Evolutionary conservation across 2,329 filamentous ascomycete genomes (phyloP).

Genomic region (Ceratocystis diversiconidia): DNA sequence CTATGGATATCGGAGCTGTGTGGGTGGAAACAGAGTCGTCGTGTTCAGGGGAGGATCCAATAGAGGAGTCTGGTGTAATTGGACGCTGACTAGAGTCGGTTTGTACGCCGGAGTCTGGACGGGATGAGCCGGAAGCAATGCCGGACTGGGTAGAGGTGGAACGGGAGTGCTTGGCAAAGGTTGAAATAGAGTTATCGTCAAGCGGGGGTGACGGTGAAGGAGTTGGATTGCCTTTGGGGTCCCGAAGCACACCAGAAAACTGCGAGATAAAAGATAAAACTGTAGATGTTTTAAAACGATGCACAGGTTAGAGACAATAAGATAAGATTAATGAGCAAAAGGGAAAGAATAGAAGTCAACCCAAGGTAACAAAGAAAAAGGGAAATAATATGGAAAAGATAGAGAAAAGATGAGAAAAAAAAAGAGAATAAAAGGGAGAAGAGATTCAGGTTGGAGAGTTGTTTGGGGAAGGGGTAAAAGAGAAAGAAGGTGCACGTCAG

Average conservation of each 20-base stretch:
- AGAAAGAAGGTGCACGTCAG: neutral
- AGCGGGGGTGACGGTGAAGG: slow-evolving; percentile 32
- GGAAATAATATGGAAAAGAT: neutral
- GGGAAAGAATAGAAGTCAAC: neutral
- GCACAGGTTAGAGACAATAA: neutral
- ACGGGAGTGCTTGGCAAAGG: slow-evolving; percentile 20
- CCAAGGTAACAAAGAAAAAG: neutral
- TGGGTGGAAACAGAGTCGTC: slow-evolving; percentile 18
- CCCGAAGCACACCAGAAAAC: slow-evolving; percentile 41
- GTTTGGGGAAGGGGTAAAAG: neutral
- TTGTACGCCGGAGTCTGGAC: slow-evolving; percentile 1
- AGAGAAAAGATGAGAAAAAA: neutral
- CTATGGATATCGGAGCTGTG: slow-evolving; percentile 25
- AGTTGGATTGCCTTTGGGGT: slow-evolving; percentile 30
- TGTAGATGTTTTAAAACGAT: slow-evolving; percentile 26
- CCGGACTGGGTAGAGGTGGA: slow-evolving; percentile 5
- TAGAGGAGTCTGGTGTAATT: slow-evolving; percentile 12
- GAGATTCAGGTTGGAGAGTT: neutral
- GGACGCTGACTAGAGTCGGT: slow-evolving; percentile 11
- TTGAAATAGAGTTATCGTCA: slow-evolving; percentile 21
- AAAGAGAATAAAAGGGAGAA: neutral
- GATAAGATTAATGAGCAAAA: neutral
- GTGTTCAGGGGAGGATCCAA: neutral
- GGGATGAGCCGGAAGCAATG: slow-evolving; percentile 4
- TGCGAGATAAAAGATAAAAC: slow-evolving; percentile 82